Conservation (phyloP, 306 rosid genomes). For the Luffa aegyptiaca region DNA sequence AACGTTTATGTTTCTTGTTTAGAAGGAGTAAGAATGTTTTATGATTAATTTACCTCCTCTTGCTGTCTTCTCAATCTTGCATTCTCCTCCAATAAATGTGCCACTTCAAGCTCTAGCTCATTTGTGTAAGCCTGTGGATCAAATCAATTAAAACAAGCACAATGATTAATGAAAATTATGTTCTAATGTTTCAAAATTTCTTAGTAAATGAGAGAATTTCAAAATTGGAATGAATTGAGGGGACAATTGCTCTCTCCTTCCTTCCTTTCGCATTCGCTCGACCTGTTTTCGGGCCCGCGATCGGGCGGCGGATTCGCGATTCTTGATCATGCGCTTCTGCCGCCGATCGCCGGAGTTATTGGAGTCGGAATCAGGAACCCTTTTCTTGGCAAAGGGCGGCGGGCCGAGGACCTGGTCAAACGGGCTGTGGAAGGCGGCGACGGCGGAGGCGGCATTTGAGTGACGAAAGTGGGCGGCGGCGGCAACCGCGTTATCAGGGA, state of each 20-base stretch:
- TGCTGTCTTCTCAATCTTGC: slow-evolving; percentile 50
- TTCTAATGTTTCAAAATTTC: neutral
- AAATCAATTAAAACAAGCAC: no score
- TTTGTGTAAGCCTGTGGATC: slow-evolving; percentile 68
- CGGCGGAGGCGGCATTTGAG: neutral
- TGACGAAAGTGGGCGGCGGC: neutral
- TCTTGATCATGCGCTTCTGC: slow-evolving; percentile 81
- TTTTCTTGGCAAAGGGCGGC: slow-evolving; percentile 23
- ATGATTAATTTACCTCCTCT: slow-evolving; percentile 31
- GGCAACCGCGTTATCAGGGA: neutral
- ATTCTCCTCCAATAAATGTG: slow-evolving; percentile 47
- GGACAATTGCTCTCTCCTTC: neutral
- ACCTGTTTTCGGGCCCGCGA: slow-evolving; percentile 93
- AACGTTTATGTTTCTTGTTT: no score
- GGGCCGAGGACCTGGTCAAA: slow-evolving; percentile 8
- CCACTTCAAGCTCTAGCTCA: slow-evolving; percentile 59
- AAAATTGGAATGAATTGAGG: neutral
- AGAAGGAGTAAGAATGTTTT: neutral
- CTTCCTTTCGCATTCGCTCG: neutral
- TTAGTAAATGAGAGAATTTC: neutral
- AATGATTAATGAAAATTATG: no score
- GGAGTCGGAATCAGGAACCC: slow-evolving; percentile 24
- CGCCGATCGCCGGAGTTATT: slow-evolving; percentile 17
- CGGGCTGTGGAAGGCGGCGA: neutral
- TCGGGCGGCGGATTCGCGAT: slow-evolving; percentile 89